phyloP scores from a whole-genome alignment of 257 asterid genomes.

The Capsicum chinense region DNA sequence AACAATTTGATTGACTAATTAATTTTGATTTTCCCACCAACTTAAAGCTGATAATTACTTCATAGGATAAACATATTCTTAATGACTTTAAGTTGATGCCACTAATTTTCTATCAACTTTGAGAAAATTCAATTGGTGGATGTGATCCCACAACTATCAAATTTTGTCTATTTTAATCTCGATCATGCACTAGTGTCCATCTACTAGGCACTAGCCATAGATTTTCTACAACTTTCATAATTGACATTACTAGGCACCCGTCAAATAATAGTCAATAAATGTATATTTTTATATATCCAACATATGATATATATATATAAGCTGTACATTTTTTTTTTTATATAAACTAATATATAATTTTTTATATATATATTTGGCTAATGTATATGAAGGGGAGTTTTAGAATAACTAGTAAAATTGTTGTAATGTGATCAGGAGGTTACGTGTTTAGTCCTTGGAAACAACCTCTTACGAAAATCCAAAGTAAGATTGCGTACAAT shows the following conservation, averaged over 20 bases:
- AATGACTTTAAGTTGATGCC: neutral
- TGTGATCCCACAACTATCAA: conserved; percentile 11
- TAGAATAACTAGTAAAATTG: too few relatives aligned
- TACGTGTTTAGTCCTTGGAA: too few relatives aligned
- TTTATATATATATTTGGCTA: too few relatives aligned
- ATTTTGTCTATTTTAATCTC: neutral
- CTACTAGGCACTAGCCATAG: neutral
- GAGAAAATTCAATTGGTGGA: neutral
- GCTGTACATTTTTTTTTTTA: too few relatives aligned
- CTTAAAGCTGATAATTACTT: neutral
- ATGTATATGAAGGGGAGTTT: too few relatives aligned
- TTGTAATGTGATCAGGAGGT: too few relatives aligned
- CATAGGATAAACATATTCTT: conserved; percentile 3
- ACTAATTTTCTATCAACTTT: conserved; percentile 22
- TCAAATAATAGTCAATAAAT: neutral
- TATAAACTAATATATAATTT: too few relatives aligned
- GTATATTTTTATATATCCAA: too few relatives aligned
- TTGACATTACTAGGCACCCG: neutral
- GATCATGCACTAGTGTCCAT: neutral
- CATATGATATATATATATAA: too few relatives aligned
- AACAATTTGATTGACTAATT: neutral
- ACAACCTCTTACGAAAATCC: too few relatives aligned
- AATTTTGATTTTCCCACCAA: conserved; percentile 22
- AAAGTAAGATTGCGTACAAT: too few relatives aligned
- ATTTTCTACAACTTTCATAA: neutral